Evolutionary conservation across 768 basidiomycete genomes (phyloP), one percentile per base, ranked within the genome.

Genomic region (Phallus indusiatus): DNA sequence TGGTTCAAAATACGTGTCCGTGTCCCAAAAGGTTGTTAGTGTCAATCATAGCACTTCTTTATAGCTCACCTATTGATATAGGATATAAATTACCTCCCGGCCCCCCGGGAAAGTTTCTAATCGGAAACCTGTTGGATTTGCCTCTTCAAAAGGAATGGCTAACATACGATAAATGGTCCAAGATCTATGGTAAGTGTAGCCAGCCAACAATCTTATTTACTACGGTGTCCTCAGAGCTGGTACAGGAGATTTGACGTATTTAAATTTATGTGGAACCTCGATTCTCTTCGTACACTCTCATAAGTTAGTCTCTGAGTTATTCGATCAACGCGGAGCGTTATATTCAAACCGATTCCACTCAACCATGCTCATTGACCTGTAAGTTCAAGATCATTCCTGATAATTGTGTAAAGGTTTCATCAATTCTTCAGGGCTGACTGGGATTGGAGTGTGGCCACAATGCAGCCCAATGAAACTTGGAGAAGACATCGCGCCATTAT

Each of bases 371-470:
- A 33, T 69, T 10, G 47, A n/a, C 68, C 53, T 67, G 68, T 36
- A 73, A 59, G 11, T 73, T 64, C 17, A n/a, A 1, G n/a, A 34
- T 50, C 12, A 6, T 70, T 18, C n/a, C n/a, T 10, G 46, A 20
- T 76, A 75, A 75, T 80, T 76, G 47, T 79, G 71, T 63, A 78
- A 78, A 42, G 11, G 33, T 55, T 55, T 55, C 62, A 80, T 78
- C 6, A 76, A 74, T 55, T 71, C 72, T 37, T 79, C 69, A 74
- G 73, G 17, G 69, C 70, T 67, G 72, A 69, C 20, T 71, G 69
- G 55, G 72, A 69, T 21, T 71, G 69, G 55, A 68, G 66, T 59
- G 21, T 67, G 7, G 68, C 53, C 1, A 34, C 73, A 68, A 71
- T 35, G 66, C 69, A n/a, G 68, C 71, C 2, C 68, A 68, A 33